Conservation (phyloP, 306 rosid genomes). For the Corylus heterophylla region DNA sequence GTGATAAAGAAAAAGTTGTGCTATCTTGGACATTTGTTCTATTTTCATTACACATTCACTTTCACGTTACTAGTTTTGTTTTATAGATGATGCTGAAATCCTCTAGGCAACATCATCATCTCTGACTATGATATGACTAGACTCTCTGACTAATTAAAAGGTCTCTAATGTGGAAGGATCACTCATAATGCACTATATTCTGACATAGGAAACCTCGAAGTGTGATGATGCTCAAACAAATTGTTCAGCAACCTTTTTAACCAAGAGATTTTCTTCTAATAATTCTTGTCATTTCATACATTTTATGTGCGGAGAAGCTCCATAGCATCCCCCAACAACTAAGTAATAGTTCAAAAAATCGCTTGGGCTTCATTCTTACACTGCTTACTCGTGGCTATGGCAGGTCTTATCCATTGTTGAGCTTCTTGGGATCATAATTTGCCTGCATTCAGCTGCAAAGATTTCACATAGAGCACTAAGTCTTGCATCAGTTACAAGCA, state of each 20-base stretch:
- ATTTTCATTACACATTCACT: neutral
- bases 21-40: neutral
- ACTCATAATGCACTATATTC: neutral
- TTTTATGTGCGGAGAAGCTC: neutral
- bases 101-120: neutral
- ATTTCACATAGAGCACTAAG: conserved; percentile 52
- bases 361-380: neutral
- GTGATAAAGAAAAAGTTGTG: too few relatives aligned
- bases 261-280: neutral
- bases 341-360: neutral
- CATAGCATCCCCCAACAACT: neutral
- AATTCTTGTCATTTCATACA: neutral
- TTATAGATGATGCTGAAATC: neutral
- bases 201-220: neutral
- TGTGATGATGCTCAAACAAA: neutral
- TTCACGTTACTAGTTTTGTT: neutral
- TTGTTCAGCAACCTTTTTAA: neutral
- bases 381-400: neutral
- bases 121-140: neutral
- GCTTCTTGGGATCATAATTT: conserved; percentile 43
- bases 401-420: conserved; percentile 45
- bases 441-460: conserved; percentile 49
- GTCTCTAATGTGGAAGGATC: neutral
- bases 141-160: neutral
- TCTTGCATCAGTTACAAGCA: conserved; percentile 41